Percentiles rank a stretch among this genome's conserved stretches.
Evolutionary conservation across 129 eudicot species (phyloP).

Genomic region (Arctium minus): DNA sequence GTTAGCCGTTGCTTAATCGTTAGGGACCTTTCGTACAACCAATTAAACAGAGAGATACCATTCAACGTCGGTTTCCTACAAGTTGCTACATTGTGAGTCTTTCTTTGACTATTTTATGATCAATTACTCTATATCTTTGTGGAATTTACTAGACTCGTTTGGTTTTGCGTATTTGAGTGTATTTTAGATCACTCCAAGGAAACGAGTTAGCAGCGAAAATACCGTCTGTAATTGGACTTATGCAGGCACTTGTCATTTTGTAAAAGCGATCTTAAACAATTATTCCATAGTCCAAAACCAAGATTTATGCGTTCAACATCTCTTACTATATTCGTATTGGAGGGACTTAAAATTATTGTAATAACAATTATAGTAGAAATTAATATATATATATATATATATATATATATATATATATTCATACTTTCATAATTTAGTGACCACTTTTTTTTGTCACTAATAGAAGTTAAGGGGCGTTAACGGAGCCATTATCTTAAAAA

Average conservation of each 20-base stretch:
- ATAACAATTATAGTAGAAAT: no score
- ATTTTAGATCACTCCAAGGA: constrained; percentile 34
- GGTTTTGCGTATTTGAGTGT: no score
- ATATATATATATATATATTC: no score
- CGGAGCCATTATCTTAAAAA: no score
- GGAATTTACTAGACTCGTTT: no score
- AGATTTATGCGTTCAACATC: background rate
- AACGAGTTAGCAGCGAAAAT: constrained; percentile 56
- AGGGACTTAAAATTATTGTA: constrained; percentile 56
- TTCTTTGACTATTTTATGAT: no score
- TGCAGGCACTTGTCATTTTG: constrained; percentile 98
- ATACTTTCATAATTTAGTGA: no score
- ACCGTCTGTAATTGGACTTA: constrained; percentile 91
- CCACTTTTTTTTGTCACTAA: no score
- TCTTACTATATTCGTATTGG: background rate
- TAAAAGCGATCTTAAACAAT: constrained; percentile 34
- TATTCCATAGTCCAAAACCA: background rate
- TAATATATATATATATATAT: no score
- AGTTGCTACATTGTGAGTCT: constrained; percentile 8
- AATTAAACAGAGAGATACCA: constrained; percentile 72
- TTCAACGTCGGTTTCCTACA: constrained; percentile 92
- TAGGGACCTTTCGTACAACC: constrained; percentile 93
- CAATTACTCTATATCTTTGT: no score
- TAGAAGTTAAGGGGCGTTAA: no score
- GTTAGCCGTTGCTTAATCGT: background rate